phyloP scores from a whole-genome alignment of 306 rosid species.

The Rosa rugosa region DNA sequence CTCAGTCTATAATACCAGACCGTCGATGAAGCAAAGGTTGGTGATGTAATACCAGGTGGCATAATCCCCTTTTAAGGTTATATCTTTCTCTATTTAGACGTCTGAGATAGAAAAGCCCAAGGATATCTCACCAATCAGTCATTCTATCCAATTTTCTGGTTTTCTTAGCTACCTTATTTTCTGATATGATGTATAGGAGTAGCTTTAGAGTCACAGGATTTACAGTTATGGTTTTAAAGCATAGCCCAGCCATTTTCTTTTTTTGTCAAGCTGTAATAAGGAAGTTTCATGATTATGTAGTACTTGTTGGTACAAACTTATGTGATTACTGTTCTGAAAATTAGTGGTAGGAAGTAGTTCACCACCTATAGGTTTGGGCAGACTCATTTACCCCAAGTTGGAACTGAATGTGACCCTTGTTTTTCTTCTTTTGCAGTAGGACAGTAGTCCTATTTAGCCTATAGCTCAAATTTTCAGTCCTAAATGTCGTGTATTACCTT shows the following conservation, averaged over 20 bases:
- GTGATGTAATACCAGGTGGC: not conserved
- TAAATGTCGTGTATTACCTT: not conserved
- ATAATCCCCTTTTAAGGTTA: not conserved
- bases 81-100: not conserved
- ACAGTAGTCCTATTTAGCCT: not conserved
- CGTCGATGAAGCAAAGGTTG: slow-evolving; percentile 43
- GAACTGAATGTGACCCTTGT: not conserved
- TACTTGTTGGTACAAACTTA: not conserved
- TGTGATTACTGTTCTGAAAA: not conserved
- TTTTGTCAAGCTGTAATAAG: not conserved
- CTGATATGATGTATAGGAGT: not conserved
- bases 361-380: not conserved
- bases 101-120: slow-evolving; percentile 2
- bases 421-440: not conserved
- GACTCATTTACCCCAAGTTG: not conserved
- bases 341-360: not conserved
- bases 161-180: not conserved
- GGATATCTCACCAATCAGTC: not conserved
- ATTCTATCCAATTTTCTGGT: not conserved
- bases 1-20: slow-evolving; percentile 37
- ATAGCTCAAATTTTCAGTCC: not conserved
- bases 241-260: no score
- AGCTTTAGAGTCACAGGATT: not conserved
- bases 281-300: not conserved
- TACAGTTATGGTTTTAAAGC: not conserved